These are phyloP conservation scores for Neofusicoccum umdonicola DNA, from an alignment of 2,329 filamentous ascomycete genomes.

Conservation along the genomic window DNA sequence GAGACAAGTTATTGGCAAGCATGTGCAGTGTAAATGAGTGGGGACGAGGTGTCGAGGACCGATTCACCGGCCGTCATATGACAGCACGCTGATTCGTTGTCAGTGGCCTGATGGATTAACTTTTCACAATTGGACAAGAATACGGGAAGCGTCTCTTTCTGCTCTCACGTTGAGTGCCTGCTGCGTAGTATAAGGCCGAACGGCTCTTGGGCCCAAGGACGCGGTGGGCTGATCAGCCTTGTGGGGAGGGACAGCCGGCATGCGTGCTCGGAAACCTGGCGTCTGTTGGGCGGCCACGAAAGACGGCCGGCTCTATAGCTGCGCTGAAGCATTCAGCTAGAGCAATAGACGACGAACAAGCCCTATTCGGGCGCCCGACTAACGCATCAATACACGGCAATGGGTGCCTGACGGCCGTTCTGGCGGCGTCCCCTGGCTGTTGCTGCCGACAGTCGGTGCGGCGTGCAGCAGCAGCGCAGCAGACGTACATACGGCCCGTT, in stretches of 20 bases:
- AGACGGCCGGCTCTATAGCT: background rate
- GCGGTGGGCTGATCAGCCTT: background rate
- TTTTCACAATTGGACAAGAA: background rate
- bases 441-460: background rate
- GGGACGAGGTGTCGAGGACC: background rate
- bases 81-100: constrained; percentile 2
- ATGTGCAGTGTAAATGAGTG: background rate
- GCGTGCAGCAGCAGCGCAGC: background rate
- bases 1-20: background rate
- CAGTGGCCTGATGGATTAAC: constrained; percentile 3
- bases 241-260: background rate
- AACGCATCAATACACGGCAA: background rate
- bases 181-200: background rate
- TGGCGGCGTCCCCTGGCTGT: background rate
- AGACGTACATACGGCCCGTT: background rate
- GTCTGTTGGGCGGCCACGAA: background rate
- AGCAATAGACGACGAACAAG: background rate
- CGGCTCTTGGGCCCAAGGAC: background rate
- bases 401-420: background rate
- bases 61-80: constrained; percentile 2
- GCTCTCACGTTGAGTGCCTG: background rate
- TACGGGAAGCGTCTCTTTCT: background rate
- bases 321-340: background rate
- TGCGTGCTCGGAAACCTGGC: background rate
- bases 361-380: background rate